phyloP scores from a whole-genome alignment of 768 basidiomycete species.

The Amanita exitialis region DNA sequence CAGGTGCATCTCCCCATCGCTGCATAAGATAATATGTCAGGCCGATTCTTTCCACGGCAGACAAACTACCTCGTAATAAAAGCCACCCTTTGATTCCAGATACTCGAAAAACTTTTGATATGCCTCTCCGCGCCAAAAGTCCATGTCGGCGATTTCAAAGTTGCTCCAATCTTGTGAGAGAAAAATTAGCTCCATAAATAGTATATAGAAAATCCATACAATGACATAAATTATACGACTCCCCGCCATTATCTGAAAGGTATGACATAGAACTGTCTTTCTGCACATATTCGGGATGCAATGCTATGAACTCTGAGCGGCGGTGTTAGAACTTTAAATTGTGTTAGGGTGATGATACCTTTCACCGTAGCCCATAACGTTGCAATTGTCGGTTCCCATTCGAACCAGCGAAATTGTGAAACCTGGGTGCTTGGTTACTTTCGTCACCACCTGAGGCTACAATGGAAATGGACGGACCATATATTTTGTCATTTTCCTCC shows the following conservation, averaged over 20 bases:
- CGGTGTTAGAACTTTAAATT: neutral
- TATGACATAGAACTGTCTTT: constrained; percentile 63
- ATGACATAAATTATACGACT: constrained; percentile 62
- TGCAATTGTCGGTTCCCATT: constrained; percentile 73
- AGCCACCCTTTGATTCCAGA: constrained; percentile 76
- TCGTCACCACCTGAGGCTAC: neutral
- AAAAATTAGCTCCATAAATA: neutral
- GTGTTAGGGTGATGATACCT: constrained; percentile 27
- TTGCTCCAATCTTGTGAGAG: constrained; percentile 66
- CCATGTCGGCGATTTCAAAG: constrained; percentile 86
- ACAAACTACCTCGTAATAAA: constrained; percentile 72
- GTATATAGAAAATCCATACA: constrained; percentile 26
- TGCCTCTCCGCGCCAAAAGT: constrained; percentile 80
- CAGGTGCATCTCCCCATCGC: constrained; percentile 75
- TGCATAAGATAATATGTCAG: constrained; percentile 14
- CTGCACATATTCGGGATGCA: constrained; percentile 51
- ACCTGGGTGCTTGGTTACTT: constrained; percentile 20
- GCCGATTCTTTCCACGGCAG: neutral
- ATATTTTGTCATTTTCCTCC: constrained; percentile 50
- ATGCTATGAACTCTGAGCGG: constrained; percentile 50
- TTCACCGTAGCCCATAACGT: constrained; percentile 71
- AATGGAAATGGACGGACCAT: constrained; percentile 18
- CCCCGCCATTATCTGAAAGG: constrained; percentile 59
- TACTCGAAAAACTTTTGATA: constrained; percentile 79
- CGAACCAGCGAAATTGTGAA: constrained; percentile 74